Percentiles rank a stretch among this genome's conserved stretches.
Conservation (phyloP, 345 rosid species). For the Boechera divaricarpa region DNA sequence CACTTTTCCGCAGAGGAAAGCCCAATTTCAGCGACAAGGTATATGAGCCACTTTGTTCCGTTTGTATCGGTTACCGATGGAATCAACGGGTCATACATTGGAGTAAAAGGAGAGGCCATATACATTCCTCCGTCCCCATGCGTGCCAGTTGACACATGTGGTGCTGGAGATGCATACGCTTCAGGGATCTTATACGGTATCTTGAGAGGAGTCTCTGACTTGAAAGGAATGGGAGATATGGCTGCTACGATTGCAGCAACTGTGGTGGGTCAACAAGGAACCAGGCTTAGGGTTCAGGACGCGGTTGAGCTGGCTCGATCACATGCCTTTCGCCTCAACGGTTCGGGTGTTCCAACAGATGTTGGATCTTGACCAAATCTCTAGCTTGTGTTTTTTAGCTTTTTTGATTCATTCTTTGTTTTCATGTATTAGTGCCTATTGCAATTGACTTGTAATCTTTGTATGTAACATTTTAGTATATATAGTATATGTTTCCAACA, state of each 20-base stretch:
- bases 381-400: conserved; percentile 53
- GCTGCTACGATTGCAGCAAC: conserved; percentile 93
- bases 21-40: conserved; percentile 75
- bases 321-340: conserved; percentile 53
- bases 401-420: conserved; percentile 38
- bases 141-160: conserved; percentile 82
- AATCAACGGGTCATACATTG: conserved; percentile 84
- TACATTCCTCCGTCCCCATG: conserved; percentile 87
- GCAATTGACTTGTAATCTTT: conserved; percentile 27
- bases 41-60: conserved; percentile 91
- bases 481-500: not conserved
- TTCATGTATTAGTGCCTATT: conserved; percentile 22
- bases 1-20: conserved; percentile 76
- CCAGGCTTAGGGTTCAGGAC: conserved; percentile 80
- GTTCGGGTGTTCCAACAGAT: conserved; percentile 56
- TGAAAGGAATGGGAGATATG: conserved; percentile 80
- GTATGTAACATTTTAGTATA: conserved; percentile 42
- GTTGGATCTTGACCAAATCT: conserved; percentile 67
- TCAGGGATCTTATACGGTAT: conserved; percentile 87
- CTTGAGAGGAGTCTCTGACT: conserved; percentile 70
- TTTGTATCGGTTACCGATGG: conserved; percentile 91
- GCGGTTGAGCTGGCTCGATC: conserved; percentile 72
- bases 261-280: conserved; percentile 90
- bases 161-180: conserved; percentile 96
- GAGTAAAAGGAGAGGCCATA: conserved; percentile 95